Evolutionary conservation across 192 early-diverging fungal genomes (phyloP).

Genomic region (Mortierella hygrophila): DNA sequence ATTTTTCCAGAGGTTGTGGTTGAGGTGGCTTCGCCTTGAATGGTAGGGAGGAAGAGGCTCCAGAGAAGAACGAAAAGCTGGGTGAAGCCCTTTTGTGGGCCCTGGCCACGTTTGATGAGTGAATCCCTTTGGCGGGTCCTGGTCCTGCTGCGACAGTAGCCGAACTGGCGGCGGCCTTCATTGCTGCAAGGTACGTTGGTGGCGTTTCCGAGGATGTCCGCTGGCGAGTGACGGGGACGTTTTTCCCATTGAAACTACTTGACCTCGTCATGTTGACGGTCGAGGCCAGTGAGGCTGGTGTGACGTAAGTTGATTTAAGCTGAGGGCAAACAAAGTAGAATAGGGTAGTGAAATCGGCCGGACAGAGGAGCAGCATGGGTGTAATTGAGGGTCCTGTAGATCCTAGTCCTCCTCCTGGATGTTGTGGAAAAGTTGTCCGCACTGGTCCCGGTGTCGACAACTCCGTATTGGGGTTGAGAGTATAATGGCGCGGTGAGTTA

Average conservation of each 20-base stretch:
- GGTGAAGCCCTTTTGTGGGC: conserved; percentile 40
- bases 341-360: conserved; percentile 55
- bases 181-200: conserved; percentile 38
- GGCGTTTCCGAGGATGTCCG: conserved; percentile 51
- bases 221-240: conserved; percentile 13
- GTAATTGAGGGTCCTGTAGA: conserved; percentile 22
- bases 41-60: conserved; percentile 24
- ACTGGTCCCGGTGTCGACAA: conserved; percentile 31
- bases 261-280: conserved; percentile 33
- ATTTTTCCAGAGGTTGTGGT: conserved; percentile 30
- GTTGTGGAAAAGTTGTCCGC: neutral
- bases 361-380: conserved; percentile 49
- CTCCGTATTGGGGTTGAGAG: conserved; percentile 34
- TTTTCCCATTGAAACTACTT: conserved; percentile 49
- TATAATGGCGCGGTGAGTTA: conserved; percentile 13
- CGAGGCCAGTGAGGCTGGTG: conserved; percentile 11
- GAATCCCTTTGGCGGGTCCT: neutral
- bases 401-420: neutral
- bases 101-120: conserved; percentile 13
- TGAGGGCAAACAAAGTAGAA: conserved; percentile 56
- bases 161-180: conserved; percentile 8
- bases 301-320: conserved; percentile 11
- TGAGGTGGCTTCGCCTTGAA: conserved; percentile 46
- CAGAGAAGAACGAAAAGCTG: conserved; percentile 45
- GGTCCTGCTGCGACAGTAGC: neutral